phyloP scores from a whole-genome alignment of 495 filamentous ascomycete species.

The Tuber calosporum region DNA sequence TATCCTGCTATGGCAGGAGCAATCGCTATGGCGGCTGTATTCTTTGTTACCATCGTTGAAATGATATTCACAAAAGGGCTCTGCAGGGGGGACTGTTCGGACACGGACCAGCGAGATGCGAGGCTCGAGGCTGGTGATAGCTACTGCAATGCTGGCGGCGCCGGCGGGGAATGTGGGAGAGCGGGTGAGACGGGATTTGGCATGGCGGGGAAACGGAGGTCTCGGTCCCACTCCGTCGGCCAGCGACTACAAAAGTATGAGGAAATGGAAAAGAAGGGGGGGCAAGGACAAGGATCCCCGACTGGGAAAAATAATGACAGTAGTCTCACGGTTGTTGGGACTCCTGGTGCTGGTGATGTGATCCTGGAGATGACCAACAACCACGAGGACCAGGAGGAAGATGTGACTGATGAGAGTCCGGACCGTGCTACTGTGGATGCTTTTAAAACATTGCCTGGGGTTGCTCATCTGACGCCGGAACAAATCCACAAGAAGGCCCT shows the following conservation, averaged over 20 bases:
- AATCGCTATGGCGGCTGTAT: slow-evolving; percentile 68
- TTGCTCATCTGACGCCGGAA: slow-evolving; percentile 30
- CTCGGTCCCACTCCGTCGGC: slow-evolving; percentile 33
- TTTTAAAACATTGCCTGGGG: slow-evolving; percentile 6
- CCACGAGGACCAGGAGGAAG: slow-evolving; percentile 41
- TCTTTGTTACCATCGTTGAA: slow-evolving; percentile 67
- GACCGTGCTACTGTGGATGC: not conserved
- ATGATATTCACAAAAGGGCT: slow-evolving; percentile 59
- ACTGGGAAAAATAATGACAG: slow-evolving; percentile 6
- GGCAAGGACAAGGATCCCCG: not conserved
- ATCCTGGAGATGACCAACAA: slow-evolving; percentile 9
- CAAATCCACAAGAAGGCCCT: slow-evolving; percentile 55
- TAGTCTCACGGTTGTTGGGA: slow-evolving; percentile 15
- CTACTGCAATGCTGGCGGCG: slow-evolving; percentile 20
- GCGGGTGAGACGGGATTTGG: slow-evolving; percentile 35
- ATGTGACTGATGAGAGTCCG: slow-evolving; percentile 38
- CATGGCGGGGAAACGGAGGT: slow-evolving; percentile 37
- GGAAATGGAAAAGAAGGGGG: slow-evolving; percentile 26
- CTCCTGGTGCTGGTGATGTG: slow-evolving; percentile 16
- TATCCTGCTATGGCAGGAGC: slow-evolving; percentile 72
- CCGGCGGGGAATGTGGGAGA: slow-evolving; percentile 32
- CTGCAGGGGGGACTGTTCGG: slow-evolving; percentile 44
- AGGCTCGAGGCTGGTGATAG: slow-evolving; percentile 16
- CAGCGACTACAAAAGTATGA: slow-evolving; percentile 31
- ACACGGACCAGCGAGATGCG: slow-evolving; percentile 41